These are phyloP conservation scores for Oleoguttula mirabilis DNA, from an alignment of 495 filamentous ascomycete genomes.

Conservation along the genomic window DNA sequence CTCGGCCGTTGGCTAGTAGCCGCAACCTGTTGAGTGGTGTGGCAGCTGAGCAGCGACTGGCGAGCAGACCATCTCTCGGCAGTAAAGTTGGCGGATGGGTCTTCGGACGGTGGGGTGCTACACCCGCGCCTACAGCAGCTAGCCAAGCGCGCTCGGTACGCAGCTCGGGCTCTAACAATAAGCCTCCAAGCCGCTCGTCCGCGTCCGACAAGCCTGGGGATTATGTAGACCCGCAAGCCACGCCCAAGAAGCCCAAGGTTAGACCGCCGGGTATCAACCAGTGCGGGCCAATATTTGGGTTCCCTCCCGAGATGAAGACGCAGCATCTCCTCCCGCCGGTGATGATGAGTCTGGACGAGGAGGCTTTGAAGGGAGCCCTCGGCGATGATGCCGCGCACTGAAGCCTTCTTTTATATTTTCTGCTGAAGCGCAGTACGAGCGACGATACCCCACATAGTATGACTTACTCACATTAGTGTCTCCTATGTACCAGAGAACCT, in stretches of 20 bases:
- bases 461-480: no score
- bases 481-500: no score
- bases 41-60: slow-evolving; percentile 16
- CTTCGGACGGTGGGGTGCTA: slow-evolving; percentile 27
- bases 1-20: slow-evolving; percentile 14
- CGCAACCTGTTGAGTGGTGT: slow-evolving; percentile 22
- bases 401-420: no score
- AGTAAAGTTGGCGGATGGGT: slow-evolving; percentile 30
- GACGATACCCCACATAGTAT: background rate
- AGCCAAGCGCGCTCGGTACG: background rate
- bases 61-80: slow-evolving; percentile 13
- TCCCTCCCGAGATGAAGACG: slow-evolving; percentile 19
- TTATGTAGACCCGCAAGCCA: slow-evolving; percentile 2
- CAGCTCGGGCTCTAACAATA: background rate
- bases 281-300: slow-evolving; percentile 26
- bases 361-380: slow-evolving; percentile 25
- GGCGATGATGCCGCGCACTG: background rate
- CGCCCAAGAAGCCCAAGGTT: slow-evolving; percentile 13
- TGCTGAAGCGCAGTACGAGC: no score
- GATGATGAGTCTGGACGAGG: slow-evolving; percentile 26
- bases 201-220: background rate
- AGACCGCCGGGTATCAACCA: slow-evolving; percentile 30
- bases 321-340: slow-evolving; percentile 20
- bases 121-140: slow-evolving; percentile 18
- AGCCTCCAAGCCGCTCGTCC: background rate